phyloP scores from a whole-genome alignment of 768 basidiomycete species.

The Hysterangium stoloniferum region DNA sequence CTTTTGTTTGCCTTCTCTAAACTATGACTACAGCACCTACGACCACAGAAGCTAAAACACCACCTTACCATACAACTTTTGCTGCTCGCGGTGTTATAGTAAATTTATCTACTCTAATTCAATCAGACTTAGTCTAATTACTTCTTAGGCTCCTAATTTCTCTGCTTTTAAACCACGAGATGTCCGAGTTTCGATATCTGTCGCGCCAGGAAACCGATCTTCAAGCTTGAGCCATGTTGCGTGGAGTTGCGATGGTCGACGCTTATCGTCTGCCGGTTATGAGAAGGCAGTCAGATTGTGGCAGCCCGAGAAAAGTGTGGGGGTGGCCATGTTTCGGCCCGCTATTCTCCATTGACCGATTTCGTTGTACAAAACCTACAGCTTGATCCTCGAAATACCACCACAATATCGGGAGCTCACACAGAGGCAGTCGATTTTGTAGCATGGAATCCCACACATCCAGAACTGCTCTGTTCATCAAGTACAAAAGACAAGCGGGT shows the following conservation, averaged over 20 bases:
- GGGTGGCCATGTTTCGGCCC: slow-evolving; percentile 18
- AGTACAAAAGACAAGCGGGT: slow-evolving; percentile 68
- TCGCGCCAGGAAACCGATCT: slow-evolving; percentile 28
- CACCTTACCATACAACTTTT: slow-evolving; percentile 66
- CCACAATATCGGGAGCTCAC: slow-evolving; percentile 62
- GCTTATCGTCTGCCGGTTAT: slow-evolving; percentile 72
- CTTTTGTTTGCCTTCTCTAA: neutral
- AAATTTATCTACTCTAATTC: slow-evolving; percentile 26
- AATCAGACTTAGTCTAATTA: neutral
- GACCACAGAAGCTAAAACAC: slow-evolving; percentile 46
- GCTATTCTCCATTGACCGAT: neutral
- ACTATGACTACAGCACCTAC: slow-evolving; percentile 13
- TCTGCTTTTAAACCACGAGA: slow-evolving; percentile 76
- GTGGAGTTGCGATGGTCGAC: slow-evolving; percentile 81
- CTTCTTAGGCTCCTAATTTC: slow-evolving; percentile 61
- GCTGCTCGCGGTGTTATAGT: slow-evolving; percentile 67
- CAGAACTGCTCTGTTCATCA: slow-evolving; percentile 74
- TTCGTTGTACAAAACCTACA: slow-evolving; percentile 21
- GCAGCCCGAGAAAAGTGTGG: slow-evolving; percentile 69
- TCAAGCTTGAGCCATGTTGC: slow-evolving; percentile 58
- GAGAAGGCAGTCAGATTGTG: slow-evolving; percentile 75
- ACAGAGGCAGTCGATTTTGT: slow-evolving; percentile 75
- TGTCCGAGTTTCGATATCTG: slow-evolving; percentile 50
- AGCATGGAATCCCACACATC: slow-evolving; percentile 81
- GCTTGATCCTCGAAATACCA: slow-evolving; percentile 66